phyloP scores from a whole-genome alignment of 371 early-diverging fungal species.

The Amoeboaphelidium occidentale region DNA sequence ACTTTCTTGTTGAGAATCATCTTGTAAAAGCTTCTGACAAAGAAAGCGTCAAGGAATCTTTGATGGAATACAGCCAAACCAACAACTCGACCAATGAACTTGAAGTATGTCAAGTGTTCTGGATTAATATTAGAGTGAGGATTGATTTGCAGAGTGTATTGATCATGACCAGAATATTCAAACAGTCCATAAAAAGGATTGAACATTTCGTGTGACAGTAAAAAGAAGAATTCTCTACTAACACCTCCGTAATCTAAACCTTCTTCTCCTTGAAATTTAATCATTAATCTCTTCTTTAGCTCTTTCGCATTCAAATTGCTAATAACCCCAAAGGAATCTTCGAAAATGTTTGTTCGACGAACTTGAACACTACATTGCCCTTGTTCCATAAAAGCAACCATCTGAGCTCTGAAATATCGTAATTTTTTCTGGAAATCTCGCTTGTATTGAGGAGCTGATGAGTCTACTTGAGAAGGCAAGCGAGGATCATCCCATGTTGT shows the following conservation, averaged over 20 bases:
- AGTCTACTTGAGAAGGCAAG: slow-evolving; percentile 7
- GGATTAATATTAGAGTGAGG: slow-evolving; percentile 87
- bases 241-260: slow-evolving; percentile 92
- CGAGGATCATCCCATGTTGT: slow-evolving; percentile 83
- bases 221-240: slow-evolving; percentile 74
- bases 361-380: slow-evolving; percentile 85
- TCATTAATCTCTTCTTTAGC: slow-evolving; percentile 77
- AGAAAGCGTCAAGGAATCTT: slow-evolving; percentile 85
- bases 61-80: slow-evolving; percentile 93
- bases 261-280: slow-evolving; percentile 94
- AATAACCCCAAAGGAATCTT: slow-evolving; percentile 76
- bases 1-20: slow-evolving; percentile 72
- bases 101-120: slow-evolving; percentile 93
- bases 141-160: slow-evolving; percentile 86
- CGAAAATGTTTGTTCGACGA: slow-evolving; percentile 60
- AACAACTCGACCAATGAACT: slow-evolving; percentile 90
- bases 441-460: slow-evolving; percentile 88
- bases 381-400: slow-evolving; percentile 58
- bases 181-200: slow-evolving; percentile 93
- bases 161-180: slow-evolving; percentile 88
- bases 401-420: slow-evolving; percentile 82
- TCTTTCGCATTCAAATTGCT: slow-evolving; percentile 63
- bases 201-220: slow-evolving; percentile 93
- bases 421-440: slow-evolving; percentile 87
- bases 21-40: slow-evolving; percentile 86